Conservation (phyloP, 2,329 filamentous ascomycete genomes). For the Pseudogymnoascus sp. region DNA sequence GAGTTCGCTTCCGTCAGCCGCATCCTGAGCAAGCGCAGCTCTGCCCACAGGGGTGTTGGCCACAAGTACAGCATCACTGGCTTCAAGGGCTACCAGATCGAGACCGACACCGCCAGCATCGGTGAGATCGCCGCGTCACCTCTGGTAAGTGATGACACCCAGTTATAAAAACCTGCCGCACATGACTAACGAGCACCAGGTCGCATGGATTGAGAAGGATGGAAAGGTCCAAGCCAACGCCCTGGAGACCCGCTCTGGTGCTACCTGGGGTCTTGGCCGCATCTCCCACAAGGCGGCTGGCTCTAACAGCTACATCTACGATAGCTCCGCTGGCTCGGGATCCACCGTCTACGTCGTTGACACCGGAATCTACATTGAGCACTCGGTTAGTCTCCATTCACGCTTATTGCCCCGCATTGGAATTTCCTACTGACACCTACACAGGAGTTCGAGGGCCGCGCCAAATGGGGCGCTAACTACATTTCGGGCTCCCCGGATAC, state of each 20-base stretch:
- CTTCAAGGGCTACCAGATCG: conserved; percentile 25
- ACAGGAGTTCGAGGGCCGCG: conserved; percentile 31
- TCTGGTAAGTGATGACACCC: conserved; percentile 17
- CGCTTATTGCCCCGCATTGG: background rate
- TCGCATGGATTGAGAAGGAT: conserved; percentile 27
- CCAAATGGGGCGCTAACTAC: conserved; percentile 29
- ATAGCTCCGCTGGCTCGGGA: conserved; percentile 26
- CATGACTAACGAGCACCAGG: conserved; percentile 14
- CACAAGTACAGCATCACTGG: conserved; percentile 21
- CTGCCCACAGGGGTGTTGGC: conserved; percentile 29
- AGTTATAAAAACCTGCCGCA: background rate
- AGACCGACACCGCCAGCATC: conserved; percentile 23
- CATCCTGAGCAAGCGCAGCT: conserved; percentile 49
- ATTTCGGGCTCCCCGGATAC: conserved; percentile 23
- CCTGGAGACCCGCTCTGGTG: conserved; percentile 22
- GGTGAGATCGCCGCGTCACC: conserved; percentile 24
- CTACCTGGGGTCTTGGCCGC: conserved; percentile 29
- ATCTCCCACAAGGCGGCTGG: conserved; percentile 25
- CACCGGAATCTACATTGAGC: conserved; percentile 27
- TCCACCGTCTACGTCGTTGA: conserved; percentile 32
- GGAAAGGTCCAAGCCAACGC: conserved; percentile 27
- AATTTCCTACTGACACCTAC: background rate
- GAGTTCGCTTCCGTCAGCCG: conserved; percentile 43
- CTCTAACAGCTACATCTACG: conserved; percentile 27
- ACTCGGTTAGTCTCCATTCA: background rate